Percentiles rank a stretch among this genome's conserved stretches.
Conservation (phyloP, 495 filamentous ascomycete species). For the Trichoderma gamsii region DNA sequence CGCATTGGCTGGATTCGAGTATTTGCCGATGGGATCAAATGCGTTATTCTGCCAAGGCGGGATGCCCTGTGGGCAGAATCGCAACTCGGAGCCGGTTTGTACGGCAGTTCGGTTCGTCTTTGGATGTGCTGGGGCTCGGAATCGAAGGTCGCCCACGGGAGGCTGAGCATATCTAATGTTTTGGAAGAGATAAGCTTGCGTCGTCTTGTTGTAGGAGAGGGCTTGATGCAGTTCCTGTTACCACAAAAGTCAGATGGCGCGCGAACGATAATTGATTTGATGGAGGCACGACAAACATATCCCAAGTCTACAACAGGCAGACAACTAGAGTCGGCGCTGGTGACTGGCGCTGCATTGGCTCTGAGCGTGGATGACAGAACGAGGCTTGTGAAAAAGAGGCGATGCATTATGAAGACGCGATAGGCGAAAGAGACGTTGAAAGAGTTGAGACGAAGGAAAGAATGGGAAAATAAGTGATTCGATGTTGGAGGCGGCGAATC, state of each 20-base stretch:
- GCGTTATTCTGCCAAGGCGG: conserved; percentile 17
- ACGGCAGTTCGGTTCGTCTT: conserved; percentile 33
- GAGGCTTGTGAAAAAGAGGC: background rate
- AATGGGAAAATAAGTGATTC: background rate
- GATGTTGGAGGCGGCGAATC: background rate
- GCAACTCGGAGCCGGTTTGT: conserved; percentile 43
- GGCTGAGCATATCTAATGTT: conserved; percentile 55
- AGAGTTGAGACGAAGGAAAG: background rate
- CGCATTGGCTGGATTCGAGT: conserved; percentile 27
- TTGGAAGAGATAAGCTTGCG: conserved; percentile 38
- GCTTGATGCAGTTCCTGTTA: background rate
- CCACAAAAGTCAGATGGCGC: background rate
- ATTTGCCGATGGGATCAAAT: background rate
- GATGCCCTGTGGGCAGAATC: conserved; percentile 42
- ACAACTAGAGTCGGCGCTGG: background rate
- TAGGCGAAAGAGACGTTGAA: background rate
- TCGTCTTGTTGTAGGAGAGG: background rate
- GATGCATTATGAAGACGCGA: background rate
- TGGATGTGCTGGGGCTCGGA: conserved; percentile 49
- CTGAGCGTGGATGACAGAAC: background rate
- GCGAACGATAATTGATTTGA: background rate
- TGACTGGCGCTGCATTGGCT: background rate
- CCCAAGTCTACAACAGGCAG: background rate
- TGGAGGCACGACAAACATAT: background rate
- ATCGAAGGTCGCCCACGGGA: conserved; percentile 50